Base-by-base conservation (phyloP, 805 yeast genomes). In the Yamadazyma paraphyllophila region DNA sequence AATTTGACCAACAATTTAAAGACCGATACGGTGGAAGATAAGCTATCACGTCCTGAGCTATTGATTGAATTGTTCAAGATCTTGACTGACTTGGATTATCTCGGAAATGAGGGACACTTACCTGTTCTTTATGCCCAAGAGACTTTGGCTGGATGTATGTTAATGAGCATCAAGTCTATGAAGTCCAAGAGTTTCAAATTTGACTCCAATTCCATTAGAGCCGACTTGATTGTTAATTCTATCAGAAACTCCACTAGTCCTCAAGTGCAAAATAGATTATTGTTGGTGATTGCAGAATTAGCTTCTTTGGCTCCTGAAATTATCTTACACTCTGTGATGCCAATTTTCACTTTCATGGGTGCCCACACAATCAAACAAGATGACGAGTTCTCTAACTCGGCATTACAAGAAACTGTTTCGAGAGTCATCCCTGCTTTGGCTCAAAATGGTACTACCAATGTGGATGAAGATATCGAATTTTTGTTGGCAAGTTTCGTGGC, bases 321-420 rank as follows among this genome's bases (percentile, higher is more conserved):
- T 26, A 90, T 94, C 25, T 71, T 94, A 44, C 98, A 94, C 67
- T 87, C 97, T 2, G 96, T 94, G 7, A 94, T 94, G 99, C 99
- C 99, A n/a, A 92, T 94, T 42, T 94, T 94, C 73, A 94, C 99
- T 1, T 94, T 94, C 58, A 94, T 94, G 98, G 99, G 99, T 48
- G 96, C 98, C 10, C 96, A 90, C 59, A 91, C 97, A 11, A 80
- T 94, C 43, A 84, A 96, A 58, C 97, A 94, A 67, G 99, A 94
- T 63, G 98, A 94, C 64, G 97, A 89, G 61, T 92, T 88, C 59
- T 89, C 97, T 0, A 85, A 85, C 27, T 87, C 87, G 53, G 97
- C 91, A 37, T 89, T 94, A 51, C 96, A 90, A 58, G 94, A 88
- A 61, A 92, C 99, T 1, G 85, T 94, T 41, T 69, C 85, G 16